Evolutionary conservation across 352 stramenopile species (phyloP).

Genomic region (Pythium brassicae): DNA sequence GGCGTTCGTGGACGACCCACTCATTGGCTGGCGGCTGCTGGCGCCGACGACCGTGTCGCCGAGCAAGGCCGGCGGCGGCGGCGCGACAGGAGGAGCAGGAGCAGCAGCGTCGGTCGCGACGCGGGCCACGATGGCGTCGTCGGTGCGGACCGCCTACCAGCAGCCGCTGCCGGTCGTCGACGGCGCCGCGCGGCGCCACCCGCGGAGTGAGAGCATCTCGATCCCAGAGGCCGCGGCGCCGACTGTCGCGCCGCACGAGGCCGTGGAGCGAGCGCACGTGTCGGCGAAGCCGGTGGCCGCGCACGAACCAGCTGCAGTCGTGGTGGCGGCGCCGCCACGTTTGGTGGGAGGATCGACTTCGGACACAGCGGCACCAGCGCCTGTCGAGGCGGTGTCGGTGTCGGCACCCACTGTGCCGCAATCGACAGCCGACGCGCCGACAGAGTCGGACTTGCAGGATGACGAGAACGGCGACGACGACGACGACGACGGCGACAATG

Average conservation of each 20-base stretch:
- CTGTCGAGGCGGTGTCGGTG: not conserved
- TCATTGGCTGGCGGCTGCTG: constrained; percentile 97
- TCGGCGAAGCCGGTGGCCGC: not conserved
- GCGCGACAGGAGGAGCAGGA: constrained; percentile 13
- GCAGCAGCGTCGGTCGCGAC: constrained; percentile 24
- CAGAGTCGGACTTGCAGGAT: constrained; percentile 3
- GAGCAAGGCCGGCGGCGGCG: constrained; percentile 26
- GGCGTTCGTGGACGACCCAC: constrained; percentile 99
- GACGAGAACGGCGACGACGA: constrained; percentile 14
- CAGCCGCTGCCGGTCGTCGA: constrained; percentile 11
- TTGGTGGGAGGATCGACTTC: no score
- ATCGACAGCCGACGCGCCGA: not conserved
- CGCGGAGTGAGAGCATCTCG: constrained; percentile 54
- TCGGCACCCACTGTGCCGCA: not conserved
- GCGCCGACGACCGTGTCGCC: constrained; percentile 54
- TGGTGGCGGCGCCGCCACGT: not conserved
- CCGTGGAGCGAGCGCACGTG: constrained; percentile 7
- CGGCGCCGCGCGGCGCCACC: constrained; percentile 4
- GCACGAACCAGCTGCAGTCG: constrained; percentile 1
- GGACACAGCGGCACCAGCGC: not conserved
- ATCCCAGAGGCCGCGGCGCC: constrained; percentile 35
- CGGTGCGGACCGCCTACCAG: constrained; percentile 5
- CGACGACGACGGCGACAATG: constrained; percentile 25
- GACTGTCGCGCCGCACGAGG: constrained; percentile 19
- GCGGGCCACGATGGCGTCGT: constrained; percentile 26